Evolutionary conservation across 2,329 filamentous ascomycete species (phyloP).

Genomic region (Neobulgaria alba): DNA sequence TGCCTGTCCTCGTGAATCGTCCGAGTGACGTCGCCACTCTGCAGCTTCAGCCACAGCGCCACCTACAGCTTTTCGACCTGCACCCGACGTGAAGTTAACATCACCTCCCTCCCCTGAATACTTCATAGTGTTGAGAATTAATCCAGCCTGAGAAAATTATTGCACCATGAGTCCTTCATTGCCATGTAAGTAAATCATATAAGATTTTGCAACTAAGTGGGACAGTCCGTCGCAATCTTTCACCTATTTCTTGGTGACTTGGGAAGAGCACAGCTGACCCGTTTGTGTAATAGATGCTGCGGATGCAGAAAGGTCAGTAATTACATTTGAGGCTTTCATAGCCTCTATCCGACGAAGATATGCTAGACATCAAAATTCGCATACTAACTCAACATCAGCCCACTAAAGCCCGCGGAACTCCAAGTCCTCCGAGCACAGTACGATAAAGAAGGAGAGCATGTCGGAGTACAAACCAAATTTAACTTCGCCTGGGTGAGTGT

Average conservation of each 20-base stretch:
- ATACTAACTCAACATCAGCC: conserved; percentile 41
- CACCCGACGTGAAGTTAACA: too few relatives aligned
- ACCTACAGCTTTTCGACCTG: conserved; percentile 3
- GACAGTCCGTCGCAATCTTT: too few relatives aligned
- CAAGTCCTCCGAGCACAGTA: conserved; percentile 89
- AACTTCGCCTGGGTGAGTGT: conserved; percentile 90
- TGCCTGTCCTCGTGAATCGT: too few relatives aligned
- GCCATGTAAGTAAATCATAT: conserved; percentile 33
- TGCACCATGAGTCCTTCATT: conserved; percentile 26
- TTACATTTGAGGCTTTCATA: neutral
- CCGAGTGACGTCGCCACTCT: conserved; percentile 13
- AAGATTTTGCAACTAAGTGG: too few relatives aligned
- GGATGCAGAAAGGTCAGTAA: conserved; percentile 86
- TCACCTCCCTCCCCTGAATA: too few relatives aligned
- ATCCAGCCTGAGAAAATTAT: too few relatives aligned
- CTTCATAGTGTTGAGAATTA: too few relatives aligned
- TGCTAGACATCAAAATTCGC: neutral
- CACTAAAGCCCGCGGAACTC: conserved; percentile 84
- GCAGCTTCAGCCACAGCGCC: conserved; percentile 9
- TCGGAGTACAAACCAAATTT: conserved; percentile 97
- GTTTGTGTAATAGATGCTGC: conserved; percentile 74
- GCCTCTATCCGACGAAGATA: neutral
- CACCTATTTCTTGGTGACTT: too few relatives aligned
- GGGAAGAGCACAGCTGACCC: too few relatives aligned
- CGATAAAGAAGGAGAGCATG: conserved; percentile 95